Evolutionary conservation across 2,329 filamentous ascomycete genomes (phyloP).

Genomic region (Elsinoe arachidis): DNA sequence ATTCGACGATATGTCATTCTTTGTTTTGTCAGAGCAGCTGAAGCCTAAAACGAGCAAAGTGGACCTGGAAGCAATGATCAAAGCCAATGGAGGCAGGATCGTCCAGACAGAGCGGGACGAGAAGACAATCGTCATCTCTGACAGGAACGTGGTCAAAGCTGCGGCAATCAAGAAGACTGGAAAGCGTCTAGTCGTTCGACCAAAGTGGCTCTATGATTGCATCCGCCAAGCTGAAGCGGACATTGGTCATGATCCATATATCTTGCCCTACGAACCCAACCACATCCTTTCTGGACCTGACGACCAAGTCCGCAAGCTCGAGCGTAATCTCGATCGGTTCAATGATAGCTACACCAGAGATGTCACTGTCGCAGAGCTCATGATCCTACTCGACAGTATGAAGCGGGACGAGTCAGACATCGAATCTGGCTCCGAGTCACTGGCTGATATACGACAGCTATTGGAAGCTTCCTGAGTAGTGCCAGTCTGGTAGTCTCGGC

Average conservation of each 20-base stretch:
- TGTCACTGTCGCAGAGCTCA: conserved; percentile 55
- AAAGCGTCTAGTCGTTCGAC: conserved; percentile 62
- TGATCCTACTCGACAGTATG: conserved; percentile 41
- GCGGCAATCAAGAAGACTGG: conserved; percentile 70
- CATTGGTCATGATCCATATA: conserved; percentile 43
- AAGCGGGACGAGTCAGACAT: conserved; percentile 42
- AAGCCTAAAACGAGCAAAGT: conserved; percentile 68
- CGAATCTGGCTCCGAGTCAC: conserved; percentile 26
- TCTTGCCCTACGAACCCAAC: conserved; percentile 56
- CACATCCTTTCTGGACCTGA: conserved; percentile 67
- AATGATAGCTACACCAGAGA: conserved; percentile 79
- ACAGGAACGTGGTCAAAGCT: conserved; percentile 71
- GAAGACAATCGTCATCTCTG: conserved; percentile 65
- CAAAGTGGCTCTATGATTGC: conserved; percentile 78
- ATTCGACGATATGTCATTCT: conserved; percentile 72
- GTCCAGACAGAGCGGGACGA: conserved; percentile 62
- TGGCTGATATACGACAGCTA: conserved; percentile 37
- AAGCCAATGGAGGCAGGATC: conserved; percentile 70
- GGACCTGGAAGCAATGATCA: conserved; percentile 72
- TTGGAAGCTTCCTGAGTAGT: conserved; percentile 47
- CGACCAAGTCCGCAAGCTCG: conserved; percentile 45
- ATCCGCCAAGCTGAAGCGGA: conserved; percentile 53
- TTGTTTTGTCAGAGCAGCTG: conserved; percentile 65
- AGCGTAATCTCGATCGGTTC: conserved; percentile 61
- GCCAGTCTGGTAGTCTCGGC: neutral